These are phyloP conservation scores for Glycine soja DNA, from an alignment of 306 rosid genomes.

Conservation along the genomic window DNA sequence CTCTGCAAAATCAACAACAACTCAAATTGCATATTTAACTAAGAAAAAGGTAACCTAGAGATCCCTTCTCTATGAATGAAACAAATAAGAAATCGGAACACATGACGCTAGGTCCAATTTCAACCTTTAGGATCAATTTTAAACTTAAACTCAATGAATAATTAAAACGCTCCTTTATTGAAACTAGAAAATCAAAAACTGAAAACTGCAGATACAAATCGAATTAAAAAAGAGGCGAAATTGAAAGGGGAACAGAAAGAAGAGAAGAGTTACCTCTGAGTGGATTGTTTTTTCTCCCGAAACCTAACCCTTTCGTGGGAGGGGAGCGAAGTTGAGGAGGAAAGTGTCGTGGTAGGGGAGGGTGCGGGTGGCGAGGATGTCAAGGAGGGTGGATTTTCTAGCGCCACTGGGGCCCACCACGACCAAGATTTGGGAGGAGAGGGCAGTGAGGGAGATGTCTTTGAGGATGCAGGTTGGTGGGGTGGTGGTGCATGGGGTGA, in stretches of 20 bases:
- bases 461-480: constrained; percentile 67
- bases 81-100: not conserved
- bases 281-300: not conserved
- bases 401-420: constrained; percentile 96
- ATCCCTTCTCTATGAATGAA: no score
- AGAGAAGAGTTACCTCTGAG: not conserved
- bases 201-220: not conserved
- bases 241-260: not conserved
- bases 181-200: no score
- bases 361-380: constrained; percentile 81
- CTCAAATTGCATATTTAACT: not conserved
- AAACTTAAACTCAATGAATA: no score
- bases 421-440: constrained; percentile 80
- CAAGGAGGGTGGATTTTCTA: constrained; percentile 90
- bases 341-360: constrained; percentile 68
- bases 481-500: no score
- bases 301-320: constrained; percentile 44
- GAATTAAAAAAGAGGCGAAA: not conserved
- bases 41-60: not conserved
- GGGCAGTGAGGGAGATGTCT: constrained; percentile 73
- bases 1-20: constrained; percentile 29
- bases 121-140: no score
- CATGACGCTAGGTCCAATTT: no score
- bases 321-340: constrained; percentile 76
- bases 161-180: no score